A percentile compares a stretch with the other conserved stretches of the same genome.
Evolutionary conservation across 768 basidiomycete genomes (phyloP).

Genomic region (Russula dissimulans): DNA sequence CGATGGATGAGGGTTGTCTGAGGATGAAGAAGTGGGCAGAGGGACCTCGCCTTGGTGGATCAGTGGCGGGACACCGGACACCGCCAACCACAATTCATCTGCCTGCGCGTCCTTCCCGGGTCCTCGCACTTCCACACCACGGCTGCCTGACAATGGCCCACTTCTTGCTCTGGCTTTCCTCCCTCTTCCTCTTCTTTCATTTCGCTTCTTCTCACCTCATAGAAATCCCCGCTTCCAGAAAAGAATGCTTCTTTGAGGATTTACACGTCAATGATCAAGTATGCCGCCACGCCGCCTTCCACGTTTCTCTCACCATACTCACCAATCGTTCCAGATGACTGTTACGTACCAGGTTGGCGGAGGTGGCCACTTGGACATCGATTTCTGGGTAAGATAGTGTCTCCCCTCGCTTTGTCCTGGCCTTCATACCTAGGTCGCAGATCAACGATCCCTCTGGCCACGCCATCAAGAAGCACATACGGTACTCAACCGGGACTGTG

Average conservation of each 20-base stretch:
- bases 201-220: slow-evolving; percentile 58
- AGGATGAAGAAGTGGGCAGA: slow-evolving; percentile 17
- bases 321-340: slow-evolving; percentile 64
- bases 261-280: slow-evolving; percentile 87
- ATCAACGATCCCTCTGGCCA: slow-evolving; percentile 66
- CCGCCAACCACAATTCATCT: background rate
- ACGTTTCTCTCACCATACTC: background rate
- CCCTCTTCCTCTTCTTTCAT: slow-evolving; percentile 26
- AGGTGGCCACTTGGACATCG: slow-evolving; percentile 94
- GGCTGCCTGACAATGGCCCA: slow-evolving; percentile 31
- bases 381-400: slow-evolving; percentile 71
- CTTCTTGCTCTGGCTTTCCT: slow-evolving; percentile 34
- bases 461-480: slow-evolving; percentile 69
- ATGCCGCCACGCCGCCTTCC: background rate
- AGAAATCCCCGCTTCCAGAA: slow-evolving; percentile 66
- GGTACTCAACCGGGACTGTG: slow-evolving; percentile 81
- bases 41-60: slow-evolving; percentile 23
- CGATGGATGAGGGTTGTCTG: slow-evolving; percentile 11
- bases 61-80: slow-evolving; percentile 15
- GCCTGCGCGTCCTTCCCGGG: background rate
- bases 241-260: slow-evolving; percentile 96
- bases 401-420: background rate
- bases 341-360: slow-evolving; percentile 98
- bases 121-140: background rate
- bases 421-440: slow-evolving; percentile 33